Base-by-base conservation (phyloP, 2,329 filamentous ascomycete genomes). In the Tolypocladium inflatum region DNA sequence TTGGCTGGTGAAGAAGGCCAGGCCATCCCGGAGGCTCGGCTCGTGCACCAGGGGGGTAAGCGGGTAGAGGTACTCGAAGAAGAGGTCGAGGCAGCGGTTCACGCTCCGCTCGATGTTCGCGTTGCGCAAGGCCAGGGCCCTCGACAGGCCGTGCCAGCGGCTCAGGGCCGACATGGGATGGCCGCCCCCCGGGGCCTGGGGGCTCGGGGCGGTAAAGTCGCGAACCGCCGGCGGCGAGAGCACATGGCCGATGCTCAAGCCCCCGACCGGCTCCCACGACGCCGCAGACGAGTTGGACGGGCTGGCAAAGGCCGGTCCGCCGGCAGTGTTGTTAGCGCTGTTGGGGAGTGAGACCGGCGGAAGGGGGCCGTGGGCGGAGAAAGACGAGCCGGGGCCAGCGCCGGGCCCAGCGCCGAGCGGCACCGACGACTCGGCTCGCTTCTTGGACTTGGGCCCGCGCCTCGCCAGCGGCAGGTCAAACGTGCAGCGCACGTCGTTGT, bases 41-140 rank as follows among this genome's bases (percentile, higher is more conserved):
- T 76, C 74, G 59, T 77, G 74, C 3, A 76, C 69, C 48, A 76
- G 60, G 2, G 74, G 74, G 21, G 70, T 76, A 2, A 77, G 67
- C 2, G 74, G 74, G 55, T 73, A 76, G 2, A 77, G 72, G 54
- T 75, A 75, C 55, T 75, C 67, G 38, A 76, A 76, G 58, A 76
- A 77, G 23, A 76, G 61, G 57, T 74, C 67, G 38, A 76, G 67
- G 55, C 73, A 76, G 33, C 66, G 64, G 30, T 63, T 66, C 8
- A 71, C 65, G 6, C 69, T 62, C 7, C 60, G 60, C 33, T 71
- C 64, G 10, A 70, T 57, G 53, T 63, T 60, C 19, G 60, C 58
- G 35, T 66, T 65, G 45, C 65, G 61, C 17, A 68, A 57, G 1
- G 65, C 60, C 55, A 72, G 50, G 10, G 64, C 58, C 2, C 62